A percentile compares a stretch with the other conserved stretches of the same genome.
phyloP scores from a whole-genome alignment of 2,329 filamentous ascomycete species.

The Fusarium beomiforme region DNA sequence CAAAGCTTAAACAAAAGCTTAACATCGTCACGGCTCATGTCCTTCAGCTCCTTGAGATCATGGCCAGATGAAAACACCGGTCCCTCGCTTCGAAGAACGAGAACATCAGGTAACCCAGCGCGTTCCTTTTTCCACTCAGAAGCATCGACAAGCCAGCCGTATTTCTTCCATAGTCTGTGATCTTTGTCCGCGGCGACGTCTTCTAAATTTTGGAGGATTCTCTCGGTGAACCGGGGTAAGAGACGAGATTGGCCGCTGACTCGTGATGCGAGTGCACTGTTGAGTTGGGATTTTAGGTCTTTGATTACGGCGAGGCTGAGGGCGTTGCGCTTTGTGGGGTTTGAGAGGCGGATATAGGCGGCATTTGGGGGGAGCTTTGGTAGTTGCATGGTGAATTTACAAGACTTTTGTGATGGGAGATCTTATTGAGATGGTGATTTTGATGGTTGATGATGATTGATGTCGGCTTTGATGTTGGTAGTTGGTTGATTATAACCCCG shows the following conservation, averaged over 20 bases:
- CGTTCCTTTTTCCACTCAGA: conserved; percentile 37
- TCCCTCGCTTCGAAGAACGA: conserved; percentile 38
- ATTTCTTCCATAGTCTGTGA: conserved; percentile 17
- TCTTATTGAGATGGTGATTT: neutral
- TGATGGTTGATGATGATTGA: no score
- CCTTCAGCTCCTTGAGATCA: conserved; percentile 35
- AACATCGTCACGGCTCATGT: conserved; percentile 17
- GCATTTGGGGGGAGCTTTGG: conserved; percentile 28
- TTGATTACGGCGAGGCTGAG: conserved; percentile 29
- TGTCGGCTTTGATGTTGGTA: no score
- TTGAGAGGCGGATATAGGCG: conserved; percentile 34
- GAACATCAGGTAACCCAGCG: conserved; percentile 27
- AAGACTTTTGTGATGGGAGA: neutral
- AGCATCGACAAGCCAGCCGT: conserved; percentile 36
- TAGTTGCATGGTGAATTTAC: conserved; percentile 5
- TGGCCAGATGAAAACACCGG: conserved; percentile 40
- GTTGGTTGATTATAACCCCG: neutral
- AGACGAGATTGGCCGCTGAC: conserved; percentile 14
- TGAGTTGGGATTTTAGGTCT: conserved; percentile 34
- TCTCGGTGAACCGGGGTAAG: conserved; percentile 22
- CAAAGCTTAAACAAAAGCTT: conserved; percentile 34
- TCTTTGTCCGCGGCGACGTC: neutral
- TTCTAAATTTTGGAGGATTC: conserved; percentile 7
- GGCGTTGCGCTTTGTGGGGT: conserved; percentile 37
- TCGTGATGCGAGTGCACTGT: conserved; percentile 21